Conservation (phyloP, 768 basidiomycete genomes). For the Russula sp. region DNA sequence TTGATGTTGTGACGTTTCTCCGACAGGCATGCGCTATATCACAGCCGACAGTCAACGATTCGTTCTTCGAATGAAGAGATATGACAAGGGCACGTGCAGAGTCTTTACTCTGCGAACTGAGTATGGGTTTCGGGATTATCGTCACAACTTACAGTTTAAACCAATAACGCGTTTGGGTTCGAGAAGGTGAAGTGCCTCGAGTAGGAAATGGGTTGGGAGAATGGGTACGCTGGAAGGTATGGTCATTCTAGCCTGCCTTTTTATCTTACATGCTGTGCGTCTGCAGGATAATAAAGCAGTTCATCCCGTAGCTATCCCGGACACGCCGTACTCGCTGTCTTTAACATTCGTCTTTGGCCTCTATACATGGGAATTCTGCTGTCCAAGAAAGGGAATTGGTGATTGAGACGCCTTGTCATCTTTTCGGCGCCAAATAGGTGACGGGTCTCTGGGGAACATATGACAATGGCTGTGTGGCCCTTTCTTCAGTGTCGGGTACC, state of each 20-base stretch:
- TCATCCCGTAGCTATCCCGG: neutral
- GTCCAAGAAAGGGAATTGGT: neutral
- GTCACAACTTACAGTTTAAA: neutral
- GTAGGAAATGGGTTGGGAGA: neutral
- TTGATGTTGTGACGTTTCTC: neutral
- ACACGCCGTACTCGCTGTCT: neutral
- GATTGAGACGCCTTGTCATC: neutral
- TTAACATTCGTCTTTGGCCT: neutral
- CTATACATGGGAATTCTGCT: neutral
- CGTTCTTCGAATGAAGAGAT: neutral
- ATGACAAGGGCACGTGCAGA: neutral
- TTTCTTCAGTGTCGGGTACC: neutral
- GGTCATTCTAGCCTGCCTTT: neutral
- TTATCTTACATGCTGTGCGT: slow-evolving; percentile 1
- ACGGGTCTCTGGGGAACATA: neutral
- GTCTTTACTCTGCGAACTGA: neutral
- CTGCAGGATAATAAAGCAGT: neutral
- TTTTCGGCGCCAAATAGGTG: neutral
- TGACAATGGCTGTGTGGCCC: neutral
- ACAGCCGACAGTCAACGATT: neutral
- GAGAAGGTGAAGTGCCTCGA: neutral
- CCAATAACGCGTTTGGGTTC: neutral
- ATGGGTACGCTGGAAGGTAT: neutral
- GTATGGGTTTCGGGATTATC: neutral
- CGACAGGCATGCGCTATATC: neutral